A percentile compares a stretch with the other conserved stretches of the same genome.
Conservation (phyloP, 768 basidiomycete genomes). For the Xerocomellus dryophilus region DNA sequence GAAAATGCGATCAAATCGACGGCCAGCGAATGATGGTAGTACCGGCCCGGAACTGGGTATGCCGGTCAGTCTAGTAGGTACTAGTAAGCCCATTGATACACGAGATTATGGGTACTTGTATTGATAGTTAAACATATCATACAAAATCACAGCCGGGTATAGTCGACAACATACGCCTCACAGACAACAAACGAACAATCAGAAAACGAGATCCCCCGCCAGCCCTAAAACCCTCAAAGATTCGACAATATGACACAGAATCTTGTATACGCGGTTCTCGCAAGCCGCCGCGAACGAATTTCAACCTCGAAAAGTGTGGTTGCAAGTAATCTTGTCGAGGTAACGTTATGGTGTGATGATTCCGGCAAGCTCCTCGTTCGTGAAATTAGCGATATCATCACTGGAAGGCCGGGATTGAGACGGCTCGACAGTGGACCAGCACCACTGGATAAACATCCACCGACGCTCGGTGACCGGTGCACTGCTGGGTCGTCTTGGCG, state of each 20-base stretch:
- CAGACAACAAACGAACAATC: neutral
- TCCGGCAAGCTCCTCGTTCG: neutral
- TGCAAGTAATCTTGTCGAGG: neutral
- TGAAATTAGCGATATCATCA: slow-evolving; percentile 25
- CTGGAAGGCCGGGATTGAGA: slow-evolving; percentile 30
- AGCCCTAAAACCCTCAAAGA: neutral
- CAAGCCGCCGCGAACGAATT: no score
- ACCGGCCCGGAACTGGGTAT: no score
- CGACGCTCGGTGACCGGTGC: slow-evolving; percentile 5
- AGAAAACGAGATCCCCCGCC: neutral
- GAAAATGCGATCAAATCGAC: no score
- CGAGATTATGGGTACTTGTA: neutral
- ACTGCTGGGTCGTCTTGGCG: slow-evolving; percentile 5
- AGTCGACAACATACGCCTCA: neutral
- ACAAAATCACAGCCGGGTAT: neutral
- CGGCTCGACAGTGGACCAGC: slow-evolving; percentile 24
- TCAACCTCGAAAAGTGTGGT: neutral
- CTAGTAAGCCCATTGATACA: no score
- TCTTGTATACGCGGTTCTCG: neutral
- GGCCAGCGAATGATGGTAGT: no score
- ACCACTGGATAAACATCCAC: slow-evolving; percentile 11
- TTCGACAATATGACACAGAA: neutral
- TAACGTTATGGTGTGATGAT: neutral
- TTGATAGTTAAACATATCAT: neutral
- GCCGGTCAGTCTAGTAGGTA: no score